phyloP scores from a whole-genome alignment of 352 stramenopile species.

The Blastocystis sp. region DNA sequence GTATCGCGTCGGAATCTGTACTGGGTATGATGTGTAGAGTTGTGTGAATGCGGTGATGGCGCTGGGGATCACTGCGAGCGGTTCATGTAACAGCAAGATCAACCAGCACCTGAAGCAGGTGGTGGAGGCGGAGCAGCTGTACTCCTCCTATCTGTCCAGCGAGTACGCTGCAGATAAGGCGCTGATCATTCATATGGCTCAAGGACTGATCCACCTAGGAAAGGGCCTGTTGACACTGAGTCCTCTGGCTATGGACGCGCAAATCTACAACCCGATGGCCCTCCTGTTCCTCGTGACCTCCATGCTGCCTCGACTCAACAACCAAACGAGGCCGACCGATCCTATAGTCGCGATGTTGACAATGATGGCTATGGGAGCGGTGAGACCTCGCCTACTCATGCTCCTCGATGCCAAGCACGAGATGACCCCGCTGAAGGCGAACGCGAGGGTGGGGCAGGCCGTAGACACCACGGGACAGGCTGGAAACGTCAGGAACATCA shows the following conservation, averaged over 20 bases:
- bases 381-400: conserved; percentile 10
- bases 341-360: not conserved
- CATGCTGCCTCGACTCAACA: conserved; percentile 21
- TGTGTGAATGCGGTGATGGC: conserved; percentile 53
- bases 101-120: conserved; percentile 41
- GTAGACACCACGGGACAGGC: conserved; percentile 54
- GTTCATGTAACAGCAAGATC: conserved; percentile 38
- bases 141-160: not conserved
- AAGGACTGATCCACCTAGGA: conserved; percentile 8
- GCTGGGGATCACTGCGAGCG: not conserved
- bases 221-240: conserved; percentile 2
- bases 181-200: conserved; percentile 30
- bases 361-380: conserved; percentile 39
- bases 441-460: conserved; percentile 39
- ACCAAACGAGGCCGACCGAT: not conserved
- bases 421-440: conserved; percentile 1
- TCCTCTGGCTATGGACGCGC: not conserved
- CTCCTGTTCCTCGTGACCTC: conserved; percentile 25
- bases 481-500: conserved; percentile 35
- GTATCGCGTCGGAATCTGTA: not conserved
- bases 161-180: conserved; percentile 13
- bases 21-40: not conserved
- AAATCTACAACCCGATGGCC: not conserved
- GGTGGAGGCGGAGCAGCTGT: conserved; percentile 28
- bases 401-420: conserved; percentile 52